A percentile compares a stretch with the other conserved stretches of the same genome.
These are phyloP conservation scores for Apiotrichum siamense DNA, from an alignment of 1,284 basidiomycete genomes.

Conservation along the genomic window DNA sequence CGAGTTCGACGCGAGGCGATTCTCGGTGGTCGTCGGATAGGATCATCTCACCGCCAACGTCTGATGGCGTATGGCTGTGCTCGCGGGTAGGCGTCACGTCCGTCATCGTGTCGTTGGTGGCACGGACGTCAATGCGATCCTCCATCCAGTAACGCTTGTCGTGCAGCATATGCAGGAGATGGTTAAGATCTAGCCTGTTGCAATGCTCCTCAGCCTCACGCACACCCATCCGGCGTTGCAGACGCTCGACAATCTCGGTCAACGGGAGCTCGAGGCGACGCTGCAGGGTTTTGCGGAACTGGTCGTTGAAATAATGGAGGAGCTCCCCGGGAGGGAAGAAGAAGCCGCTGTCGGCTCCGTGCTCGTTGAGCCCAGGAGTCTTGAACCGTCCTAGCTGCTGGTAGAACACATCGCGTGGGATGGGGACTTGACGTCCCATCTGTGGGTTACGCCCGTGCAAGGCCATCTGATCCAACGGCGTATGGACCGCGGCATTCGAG, in stretches of 20 bases:
- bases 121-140: not conserved
- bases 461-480: conserved; percentile 1
- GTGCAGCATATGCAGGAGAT: not conserved
- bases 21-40: not conserved
- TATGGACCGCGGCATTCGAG: not conserved
- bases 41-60: not conserved
- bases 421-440: no score
- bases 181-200: no score
- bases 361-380: not conserved
- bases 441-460: not conserved
- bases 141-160: not conserved
- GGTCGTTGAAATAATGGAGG: conserved; percentile 6
- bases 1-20: conserved; percentile 14
- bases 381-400: not conserved
- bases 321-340: conserved; percentile 10
- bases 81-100: no score
- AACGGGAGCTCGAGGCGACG: conserved; percentile 1
- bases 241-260: conserved; percentile 6
- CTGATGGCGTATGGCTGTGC: not conserved
- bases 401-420: not conserved
- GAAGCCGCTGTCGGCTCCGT: not conserved
- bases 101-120: not conserved
- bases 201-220: conserved; percentile 3
- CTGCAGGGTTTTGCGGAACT: not conserved
- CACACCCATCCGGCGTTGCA: not conserved